phyloP scores from a whole-genome alignment of 2,329 filamentous ascomycete genomes.

The Diaporthe sp. region DNA sequence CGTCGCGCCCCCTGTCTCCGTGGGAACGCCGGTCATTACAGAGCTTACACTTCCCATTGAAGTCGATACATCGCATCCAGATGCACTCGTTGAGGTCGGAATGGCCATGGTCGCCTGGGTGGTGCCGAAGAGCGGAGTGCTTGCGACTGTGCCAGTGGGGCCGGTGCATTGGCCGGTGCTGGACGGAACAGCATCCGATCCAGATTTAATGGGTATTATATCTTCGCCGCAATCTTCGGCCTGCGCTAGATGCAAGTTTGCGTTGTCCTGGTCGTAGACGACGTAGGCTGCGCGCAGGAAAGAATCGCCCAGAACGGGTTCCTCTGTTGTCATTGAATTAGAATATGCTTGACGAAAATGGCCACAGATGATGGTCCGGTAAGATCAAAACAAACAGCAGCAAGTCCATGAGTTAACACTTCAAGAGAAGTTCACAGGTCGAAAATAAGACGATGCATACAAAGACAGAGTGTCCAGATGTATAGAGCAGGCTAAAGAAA shows the following conservation, averaged over 20 bases:
- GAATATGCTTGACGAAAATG: slow-evolving; percentile 30
- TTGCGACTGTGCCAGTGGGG: neutral
- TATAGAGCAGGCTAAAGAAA: neutral
- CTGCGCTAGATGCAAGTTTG: slow-evolving; percentile 36
- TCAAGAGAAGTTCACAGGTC: no score
- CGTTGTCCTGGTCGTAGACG: slow-evolving; percentile 60
- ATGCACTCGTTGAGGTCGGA: neutral
- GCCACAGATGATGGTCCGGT: neutral
- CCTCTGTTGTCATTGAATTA: slow-evolving; percentile 47
- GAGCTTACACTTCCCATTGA: neutral
- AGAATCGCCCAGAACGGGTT: slow-evolving; percentile 60
- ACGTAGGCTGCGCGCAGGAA: slow-evolving; percentile 59
- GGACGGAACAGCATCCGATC: slow-evolving; percentile 14
- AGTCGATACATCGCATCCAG: neutral
- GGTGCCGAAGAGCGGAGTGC: neutral
- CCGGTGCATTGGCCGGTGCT: slow-evolving; percentile 18
- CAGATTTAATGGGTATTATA: slow-evolving; percentile 9
- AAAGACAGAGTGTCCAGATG: neutral
- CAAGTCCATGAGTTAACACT: neutral
- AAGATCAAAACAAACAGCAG: neutral
- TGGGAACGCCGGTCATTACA: neutral
- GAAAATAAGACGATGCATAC: neutral
- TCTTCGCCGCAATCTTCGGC: slow-evolving; percentile 26
- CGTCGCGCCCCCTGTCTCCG: neutral
- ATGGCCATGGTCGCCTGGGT: neutral